Percentiles rank a stretch among this genome's conserved stretches.
Conservation (phyloP, 768 basidiomycete genomes). For the Boletus sensibilis region DNA sequence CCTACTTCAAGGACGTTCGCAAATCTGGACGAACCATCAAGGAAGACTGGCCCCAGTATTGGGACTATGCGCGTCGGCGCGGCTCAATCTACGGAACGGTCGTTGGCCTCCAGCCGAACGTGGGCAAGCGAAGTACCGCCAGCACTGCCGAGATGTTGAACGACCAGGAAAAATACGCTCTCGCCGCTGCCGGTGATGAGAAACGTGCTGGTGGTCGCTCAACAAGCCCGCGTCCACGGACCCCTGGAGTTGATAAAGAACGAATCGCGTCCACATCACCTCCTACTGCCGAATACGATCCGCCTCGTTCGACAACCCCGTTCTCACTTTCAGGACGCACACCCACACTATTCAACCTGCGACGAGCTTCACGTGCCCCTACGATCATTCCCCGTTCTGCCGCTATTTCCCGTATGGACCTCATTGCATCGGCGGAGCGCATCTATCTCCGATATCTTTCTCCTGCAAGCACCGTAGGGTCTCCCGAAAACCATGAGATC, state of each 20-base stretch:
- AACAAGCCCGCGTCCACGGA: slow-evolving; percentile 55
- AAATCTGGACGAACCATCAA: slow-evolving; percentile 91
- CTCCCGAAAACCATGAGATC: slow-evolving; percentile 93
- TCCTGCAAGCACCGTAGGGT: slow-evolving; percentile 70
- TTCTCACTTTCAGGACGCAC: slow-evolving; percentile 76
- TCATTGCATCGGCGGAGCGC: slow-evolving; percentile 92
- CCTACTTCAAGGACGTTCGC: slow-evolving; percentile 98
- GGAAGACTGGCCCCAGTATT: slow-evolving; percentile 99
- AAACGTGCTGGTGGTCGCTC: slow-evolving; percentile 52
- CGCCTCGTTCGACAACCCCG: slow-evolving; percentile 71
- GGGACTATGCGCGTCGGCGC: slow-evolving; percentile 87
- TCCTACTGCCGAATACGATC: slow-evolving; percentile 46
- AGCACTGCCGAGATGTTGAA: slow-evolving; percentile 72
- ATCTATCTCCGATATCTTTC: slow-evolving; percentile 95
- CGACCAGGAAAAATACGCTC: slow-evolving; percentile 69
- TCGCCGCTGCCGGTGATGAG: slow-evolving; percentile 47
- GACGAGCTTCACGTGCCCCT: slow-evolving; percentile 84
- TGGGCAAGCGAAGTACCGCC: slow-evolving; percentile 74
- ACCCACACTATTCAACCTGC: slow-evolving; percentile 71
- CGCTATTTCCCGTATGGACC: slow-evolving; percentile 86
- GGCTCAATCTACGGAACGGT: slow-evolving; percentile 94
- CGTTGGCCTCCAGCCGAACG: slow-evolving; percentile 65
- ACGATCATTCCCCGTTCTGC: slow-evolving; percentile 91
- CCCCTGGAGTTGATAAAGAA: slow-evolving; percentile 34
- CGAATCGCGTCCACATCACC: slow-evolving; percentile 46